Evolutionary conservation across 2,329 filamentous ascomycete genomes (phyloP), one percentile per base, ranked within the genome.

Genomic region (Colletotrichum paranaense): DNA sequence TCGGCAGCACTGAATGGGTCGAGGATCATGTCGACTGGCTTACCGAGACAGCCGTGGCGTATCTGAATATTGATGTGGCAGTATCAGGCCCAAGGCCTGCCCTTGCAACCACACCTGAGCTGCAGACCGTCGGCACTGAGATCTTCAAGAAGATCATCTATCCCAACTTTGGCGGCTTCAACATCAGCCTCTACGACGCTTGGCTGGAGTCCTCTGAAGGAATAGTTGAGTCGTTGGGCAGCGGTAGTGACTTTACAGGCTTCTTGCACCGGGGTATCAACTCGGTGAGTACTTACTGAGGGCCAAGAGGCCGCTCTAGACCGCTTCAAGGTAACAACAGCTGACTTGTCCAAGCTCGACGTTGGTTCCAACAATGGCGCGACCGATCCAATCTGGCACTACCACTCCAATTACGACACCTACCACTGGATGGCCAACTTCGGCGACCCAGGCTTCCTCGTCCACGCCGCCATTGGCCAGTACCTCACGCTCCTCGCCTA

Each of bases 1-100:
- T 97, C 8, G 95, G 94, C 1, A 94, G 92, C 4, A 95, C 94
- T 0, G 94, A 97, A 79, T 97, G 94, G 93, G 93, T 97, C 0
- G 94, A 97, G 79, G 94, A 97, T 72, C 92, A 94, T 73, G 81
- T 95, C 1, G 90, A 92, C 0, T 97, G 94, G 94, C 88, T 97
- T 1, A 89, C 87, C 0, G 87, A 90, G 19, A 90, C 91, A 0
- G 91, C 92, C 8, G 89, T 97, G 63, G 90, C 93, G 0, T 97
- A 97, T 77, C 84, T 97, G 66, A 97, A 97, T 78, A 91, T 97
- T 32, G 94, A 97, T 78, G 91, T 95, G 7, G 94, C 89, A 3
- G 80, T 84, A 1, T 80, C 82, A 1, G 94, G 94, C 0, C 87
- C 88, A 0, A 75, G 86, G 8, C 92, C 93, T 64, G 82, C 81